Conservation (phyloP, 2,329 filamentous ascomycete species). For the Alternaria brassicae region DNA sequence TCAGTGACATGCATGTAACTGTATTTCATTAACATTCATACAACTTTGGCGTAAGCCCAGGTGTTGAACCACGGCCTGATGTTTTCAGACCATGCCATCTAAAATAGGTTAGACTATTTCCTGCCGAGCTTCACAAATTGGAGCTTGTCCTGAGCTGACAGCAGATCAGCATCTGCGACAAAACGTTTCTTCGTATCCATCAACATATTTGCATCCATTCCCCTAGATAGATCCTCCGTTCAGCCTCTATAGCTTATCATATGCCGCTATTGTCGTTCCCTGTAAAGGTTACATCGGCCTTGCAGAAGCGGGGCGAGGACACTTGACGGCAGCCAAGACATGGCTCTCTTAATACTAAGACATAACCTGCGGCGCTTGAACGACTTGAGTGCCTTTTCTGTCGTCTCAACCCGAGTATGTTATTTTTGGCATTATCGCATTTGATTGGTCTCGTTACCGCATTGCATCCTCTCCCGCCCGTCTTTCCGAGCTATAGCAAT, state of each 20-base stretch:
- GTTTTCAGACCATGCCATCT: not conserved
- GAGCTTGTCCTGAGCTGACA: not conserved
- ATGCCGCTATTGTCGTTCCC: not conserved
- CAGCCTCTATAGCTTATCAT: not conserved
- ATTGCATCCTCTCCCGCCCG: constrained; percentile 52
- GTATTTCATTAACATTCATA: not conserved
- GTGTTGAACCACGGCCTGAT: not conserved
- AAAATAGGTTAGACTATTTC: not conserved
- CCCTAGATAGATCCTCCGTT: not conserved
- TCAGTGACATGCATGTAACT: not conserved
- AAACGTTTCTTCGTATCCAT: not conserved
- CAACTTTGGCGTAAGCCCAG: not conserved
- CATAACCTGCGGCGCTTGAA: not conserved
- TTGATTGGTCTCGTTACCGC: constrained; percentile 19
- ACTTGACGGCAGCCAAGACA: constrained; percentile 6
- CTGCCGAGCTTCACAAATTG: not conserved
- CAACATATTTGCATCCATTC: not conserved
- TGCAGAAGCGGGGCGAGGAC: constrained; percentile 14
- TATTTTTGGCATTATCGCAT: not conserved
- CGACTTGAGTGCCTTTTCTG: not conserved
- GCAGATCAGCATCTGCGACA: not conserved
- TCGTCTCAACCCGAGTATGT: not conserved
- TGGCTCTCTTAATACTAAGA: constrained; percentile 1
- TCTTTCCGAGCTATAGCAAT: constrained; percentile 33
- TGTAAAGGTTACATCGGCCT: constrained; percentile 17